Evolutionary conservation across 2,329 filamentous ascomycete genomes (phyloP).

Genomic region (Cryphonectria parasitica): DNA sequence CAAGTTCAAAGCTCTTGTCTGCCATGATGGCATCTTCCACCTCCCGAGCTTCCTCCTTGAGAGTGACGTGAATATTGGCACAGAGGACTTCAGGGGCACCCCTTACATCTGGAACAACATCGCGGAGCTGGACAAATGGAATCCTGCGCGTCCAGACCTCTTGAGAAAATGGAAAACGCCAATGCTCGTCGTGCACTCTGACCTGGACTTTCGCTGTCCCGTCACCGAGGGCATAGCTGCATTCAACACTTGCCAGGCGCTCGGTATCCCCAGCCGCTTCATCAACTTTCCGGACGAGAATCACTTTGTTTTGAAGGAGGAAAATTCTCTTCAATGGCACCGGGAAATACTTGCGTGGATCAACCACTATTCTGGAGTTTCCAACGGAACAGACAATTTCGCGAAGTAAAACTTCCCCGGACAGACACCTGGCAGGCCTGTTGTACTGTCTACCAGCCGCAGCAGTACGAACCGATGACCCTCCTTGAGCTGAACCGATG

Average conservation of each 20-base stretch:
- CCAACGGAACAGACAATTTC: not conserved
- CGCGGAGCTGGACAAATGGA: conserved; percentile 54
- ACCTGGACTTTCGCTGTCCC: conserved; percentile 64
- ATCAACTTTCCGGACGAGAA: conserved; percentile 75
- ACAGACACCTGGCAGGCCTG: not conserved
- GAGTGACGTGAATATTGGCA: conserved; percentile 32
- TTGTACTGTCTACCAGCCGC: not conserved
- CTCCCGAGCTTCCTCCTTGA: conserved; percentile 37
- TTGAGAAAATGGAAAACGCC: conserved; percentile 61
- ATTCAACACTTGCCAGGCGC: conserved; percentile 73
- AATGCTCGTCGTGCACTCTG: conserved; percentile 64
- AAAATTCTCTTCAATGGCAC: conserved; percentile 72
- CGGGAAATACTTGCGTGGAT: conserved; percentile 69
- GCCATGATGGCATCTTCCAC: conserved; percentile 52
- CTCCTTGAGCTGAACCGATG: too few relatives aligned
- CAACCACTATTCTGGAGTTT: conserved; percentile 46
- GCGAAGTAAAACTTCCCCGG: not conserved
- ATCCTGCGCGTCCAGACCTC: conserved; percentile 50
- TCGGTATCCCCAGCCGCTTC: conserved; percentile 69
- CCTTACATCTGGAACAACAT: conserved; percentile 48
- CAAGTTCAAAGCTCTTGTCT: conserved; percentile 59
- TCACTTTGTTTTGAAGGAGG: conserved; percentile 69
- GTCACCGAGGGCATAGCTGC: conserved; percentile 62
- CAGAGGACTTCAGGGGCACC: conserved; percentile 48
- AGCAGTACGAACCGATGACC: too few relatives aligned